These are phyloP conservation scores for Lentinus polychrous DNA, from an alignment of 1,284 basidiomycete genomes.

Conservation along the genomic window DNA sequence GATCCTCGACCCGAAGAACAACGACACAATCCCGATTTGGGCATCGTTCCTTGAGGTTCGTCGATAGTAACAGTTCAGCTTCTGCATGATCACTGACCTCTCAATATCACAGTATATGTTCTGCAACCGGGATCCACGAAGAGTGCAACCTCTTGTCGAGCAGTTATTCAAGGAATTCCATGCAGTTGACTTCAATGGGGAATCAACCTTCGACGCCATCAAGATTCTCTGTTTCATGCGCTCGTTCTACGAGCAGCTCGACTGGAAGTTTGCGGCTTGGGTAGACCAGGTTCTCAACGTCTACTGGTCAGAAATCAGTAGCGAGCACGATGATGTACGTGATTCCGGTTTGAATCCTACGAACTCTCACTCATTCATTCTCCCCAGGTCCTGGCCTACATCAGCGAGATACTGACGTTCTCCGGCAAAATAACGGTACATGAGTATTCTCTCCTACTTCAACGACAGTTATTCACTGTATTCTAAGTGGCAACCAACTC, in stretches of 20 bases:
- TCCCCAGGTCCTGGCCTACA: constrained; percentile 57
- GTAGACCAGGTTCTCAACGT: constrained; percentile 57
- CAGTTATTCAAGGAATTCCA: constrained; percentile 61
- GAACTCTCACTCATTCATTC: not conserved
- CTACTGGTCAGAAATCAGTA: constrained; percentile 66
- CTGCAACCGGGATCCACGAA: constrained; percentile 77
- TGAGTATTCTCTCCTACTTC: not conserved
- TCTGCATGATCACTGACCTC: constrained; percentile 7
- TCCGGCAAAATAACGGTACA: constrained; percentile 67
- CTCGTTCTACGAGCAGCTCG: constrained; percentile 64
- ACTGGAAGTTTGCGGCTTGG: constrained; percentile 79
- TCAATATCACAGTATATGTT: constrained; percentile 52
- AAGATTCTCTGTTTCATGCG: constrained; percentile 58
- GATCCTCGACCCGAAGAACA: constrained; percentile 60
- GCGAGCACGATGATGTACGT: constrained; percentile 75
- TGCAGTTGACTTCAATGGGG: constrained; percentile 64
- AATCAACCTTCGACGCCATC: constrained; percentile 68
- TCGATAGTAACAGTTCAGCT: not conserved
- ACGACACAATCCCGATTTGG: constrained; percentile 65
- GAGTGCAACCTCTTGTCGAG: constrained; percentile 75
- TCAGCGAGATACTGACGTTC: constrained; percentile 69
- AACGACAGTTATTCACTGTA: constrained; percentile 3
- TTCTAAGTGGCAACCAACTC: constrained; percentile 55
- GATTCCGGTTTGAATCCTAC: not conserved
- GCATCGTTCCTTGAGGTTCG: constrained; percentile 61